These are phyloP conservation scores for Penicillium egyptiacum DNA, from an alignment of 495 filamentous ascomycete genomes.

Conservation along the genomic window DNA sequence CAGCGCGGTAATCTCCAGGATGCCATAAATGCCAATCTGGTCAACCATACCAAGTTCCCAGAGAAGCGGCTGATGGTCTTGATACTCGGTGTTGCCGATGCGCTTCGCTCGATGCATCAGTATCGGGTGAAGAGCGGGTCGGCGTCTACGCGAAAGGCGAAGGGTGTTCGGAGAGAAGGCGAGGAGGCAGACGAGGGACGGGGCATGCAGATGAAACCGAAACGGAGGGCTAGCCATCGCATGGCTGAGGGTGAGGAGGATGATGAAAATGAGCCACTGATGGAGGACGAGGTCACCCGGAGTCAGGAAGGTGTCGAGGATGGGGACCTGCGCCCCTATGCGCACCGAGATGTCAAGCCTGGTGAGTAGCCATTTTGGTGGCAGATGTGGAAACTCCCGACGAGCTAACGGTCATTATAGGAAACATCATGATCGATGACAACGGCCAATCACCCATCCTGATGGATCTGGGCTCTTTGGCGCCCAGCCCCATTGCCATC, in stretches of 20 bases:
- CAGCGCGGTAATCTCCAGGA: conserved; percentile 93
- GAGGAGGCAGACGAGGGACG: conserved; percentile 61
- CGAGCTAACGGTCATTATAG: conserved; percentile 40
- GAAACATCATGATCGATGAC: conserved; percentile 96
- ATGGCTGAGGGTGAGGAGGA: conserved; percentile 58
- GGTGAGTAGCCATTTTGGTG: conserved; percentile 50
- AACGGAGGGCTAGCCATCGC: conserved; percentile 43
- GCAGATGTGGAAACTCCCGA: too few species aligned
- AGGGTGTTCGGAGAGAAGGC: conserved; percentile 57
- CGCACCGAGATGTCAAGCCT: conserved; percentile 96
- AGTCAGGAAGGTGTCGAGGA: conserved; percentile 70
- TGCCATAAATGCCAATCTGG: conserved; percentile 95
- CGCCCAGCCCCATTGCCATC: conserved; percentile 86
- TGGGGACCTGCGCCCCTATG: conserved; percentile 76
- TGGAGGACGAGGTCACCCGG: conserved; percentile 76
- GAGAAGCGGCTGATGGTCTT: conserved; percentile 84
- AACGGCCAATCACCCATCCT: conserved; percentile 83
- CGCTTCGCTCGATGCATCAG: conserved; percentile 85
- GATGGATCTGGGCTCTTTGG: conserved; percentile 97
- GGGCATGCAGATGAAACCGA: conserved; percentile 54
- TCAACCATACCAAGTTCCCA: conserved; percentile 93
- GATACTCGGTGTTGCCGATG: conserved; percentile 88
- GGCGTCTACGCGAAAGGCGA: conserved; percentile 57
- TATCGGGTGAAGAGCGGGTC: conserved; percentile 66
- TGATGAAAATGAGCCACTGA: conserved; percentile 73